Conservation (phyloP, 768 basidiomycete genomes). For the Amanita inopinata region DNA sequence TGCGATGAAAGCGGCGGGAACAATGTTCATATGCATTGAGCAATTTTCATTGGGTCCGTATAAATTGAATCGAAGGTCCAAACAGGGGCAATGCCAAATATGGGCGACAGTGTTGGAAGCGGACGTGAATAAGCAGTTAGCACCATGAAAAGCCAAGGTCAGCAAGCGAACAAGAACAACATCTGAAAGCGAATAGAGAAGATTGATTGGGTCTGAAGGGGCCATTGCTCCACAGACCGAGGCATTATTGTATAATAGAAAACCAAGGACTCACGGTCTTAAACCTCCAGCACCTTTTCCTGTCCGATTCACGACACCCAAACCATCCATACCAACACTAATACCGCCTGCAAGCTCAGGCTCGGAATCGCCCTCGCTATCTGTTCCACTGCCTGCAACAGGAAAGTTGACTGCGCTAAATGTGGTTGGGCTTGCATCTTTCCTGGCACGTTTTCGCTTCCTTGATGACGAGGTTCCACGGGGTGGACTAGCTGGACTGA, state of each 20-base stretch:
- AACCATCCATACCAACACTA: conserved; percentile 36
- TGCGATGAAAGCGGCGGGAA: too few relatives aligned
- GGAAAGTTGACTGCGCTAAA: conserved; percentile 14
- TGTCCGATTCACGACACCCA: conserved; percentile 27
- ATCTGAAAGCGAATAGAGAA: background rate
- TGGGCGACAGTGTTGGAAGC: too few relatives aligned
- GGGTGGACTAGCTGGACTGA: too few relatives aligned
- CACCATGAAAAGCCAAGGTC: background rate
- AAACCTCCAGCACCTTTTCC: conserved; percentile 20
- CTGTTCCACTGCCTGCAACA: conserved; percentile 23
- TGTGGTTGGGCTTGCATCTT: conserved; percentile 12
- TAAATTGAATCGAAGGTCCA: too few relatives aligned
- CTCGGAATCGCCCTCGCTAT: conserved; percentile 31
- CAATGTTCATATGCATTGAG: too few relatives aligned
- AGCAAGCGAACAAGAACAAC: conserved; percentile 9
- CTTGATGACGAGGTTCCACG: conserved; percentile 6
- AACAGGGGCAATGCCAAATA: too few relatives aligned
- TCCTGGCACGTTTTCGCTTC: conserved; percentile 20
- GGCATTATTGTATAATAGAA: background rate
- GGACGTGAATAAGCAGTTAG: too few relatives aligned
- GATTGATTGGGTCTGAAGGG: background rate
- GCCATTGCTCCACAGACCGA: background rate
- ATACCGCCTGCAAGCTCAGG: conserved; percentile 27
- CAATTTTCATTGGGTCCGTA: too few relatives aligned
- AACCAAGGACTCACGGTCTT: conserved; percentile 29